Evolutionary conservation across 2,329 filamentous ascomycete genomes (phyloP).

Genomic region (Fusarium sublunatum): DNA sequence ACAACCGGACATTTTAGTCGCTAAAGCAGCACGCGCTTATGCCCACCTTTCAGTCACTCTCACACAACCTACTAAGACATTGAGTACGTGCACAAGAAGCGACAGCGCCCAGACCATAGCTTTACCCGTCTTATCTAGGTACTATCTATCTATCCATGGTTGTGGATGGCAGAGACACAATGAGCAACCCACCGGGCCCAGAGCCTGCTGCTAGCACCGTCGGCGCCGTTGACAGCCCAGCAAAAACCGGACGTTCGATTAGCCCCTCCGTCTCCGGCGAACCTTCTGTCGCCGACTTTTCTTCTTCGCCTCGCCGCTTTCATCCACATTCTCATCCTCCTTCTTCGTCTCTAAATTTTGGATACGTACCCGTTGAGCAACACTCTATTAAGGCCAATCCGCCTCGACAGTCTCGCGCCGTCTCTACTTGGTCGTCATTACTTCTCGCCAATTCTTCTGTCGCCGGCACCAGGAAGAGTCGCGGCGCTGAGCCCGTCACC

Average conservation of each 20-base stretch:
- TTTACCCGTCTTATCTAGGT: conserved; percentile 16
- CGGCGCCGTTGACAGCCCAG: conserved; percentile 39
- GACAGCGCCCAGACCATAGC: conserved; percentile 17
- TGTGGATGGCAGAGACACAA: conserved; percentile 39
- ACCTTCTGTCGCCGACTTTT: conserved; percentile 45
- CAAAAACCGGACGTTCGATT: conserved; percentile 25
- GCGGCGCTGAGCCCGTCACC: conserved; percentile 69
- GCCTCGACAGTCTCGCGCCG: conserved; percentile 34
- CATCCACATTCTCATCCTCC: conserved; percentile 32
- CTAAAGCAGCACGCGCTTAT: neutral
- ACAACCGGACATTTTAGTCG: conserved; percentile 1
- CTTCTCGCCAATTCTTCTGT: conserved; percentile 59
- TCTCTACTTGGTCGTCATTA: conserved; percentile 47
- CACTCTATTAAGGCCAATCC: conserved; percentile 24
- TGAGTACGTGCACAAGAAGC: conserved; percentile 19
- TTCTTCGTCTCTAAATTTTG: conserved; percentile 25
- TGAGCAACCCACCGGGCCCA: conserved; percentile 40
- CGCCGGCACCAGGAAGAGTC: conserved; percentile 64
- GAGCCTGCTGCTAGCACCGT: conserved; percentile 41
- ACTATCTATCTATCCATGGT: neutral
- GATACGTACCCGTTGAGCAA: conserved; percentile 24
- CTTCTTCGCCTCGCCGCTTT: conserved; percentile 35
- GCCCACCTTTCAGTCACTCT: neutral
- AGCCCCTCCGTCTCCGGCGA: conserved; percentile 46
- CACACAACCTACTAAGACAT: conserved; percentile 6